Conservation (phyloP, 225 moss, liverwort and hornwort species). For the Lunularia cruciata region DNA sequence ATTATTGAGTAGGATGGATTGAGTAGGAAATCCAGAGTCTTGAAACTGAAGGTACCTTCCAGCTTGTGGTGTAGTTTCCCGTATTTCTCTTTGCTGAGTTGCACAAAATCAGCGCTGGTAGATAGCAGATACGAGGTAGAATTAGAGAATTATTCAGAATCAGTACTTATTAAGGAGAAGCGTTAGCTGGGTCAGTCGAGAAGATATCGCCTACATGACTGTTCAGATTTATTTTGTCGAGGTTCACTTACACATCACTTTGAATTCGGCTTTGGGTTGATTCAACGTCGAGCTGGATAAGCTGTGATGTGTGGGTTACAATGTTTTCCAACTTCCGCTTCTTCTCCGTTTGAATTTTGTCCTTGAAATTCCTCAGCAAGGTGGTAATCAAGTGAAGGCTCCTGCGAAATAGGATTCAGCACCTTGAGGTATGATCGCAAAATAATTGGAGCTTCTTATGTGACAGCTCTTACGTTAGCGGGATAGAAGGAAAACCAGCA, state of each 20-base stretch:
- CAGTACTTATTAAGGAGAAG: no score
- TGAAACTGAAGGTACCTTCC: slow-evolving; percentile 30
- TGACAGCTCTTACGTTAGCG: neutral
- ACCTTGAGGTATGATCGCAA: neutral
- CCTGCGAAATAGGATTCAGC: slow-evolving; percentile 19
- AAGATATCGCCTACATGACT: no score
- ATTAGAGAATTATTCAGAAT: no score
- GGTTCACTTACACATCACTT: slow-evolving; percentile 35
- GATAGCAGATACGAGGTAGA: no score
- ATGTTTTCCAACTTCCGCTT: slow-evolving; percentile 27
- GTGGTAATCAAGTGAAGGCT: slow-evolving; percentile 22
- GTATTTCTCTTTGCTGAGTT: slow-evolving; percentile 37
- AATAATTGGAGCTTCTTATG: neutral
- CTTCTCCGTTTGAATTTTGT: slow-evolving; percentile 31
- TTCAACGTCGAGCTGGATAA: slow-evolving; percentile 26
- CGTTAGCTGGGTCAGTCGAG: no score
- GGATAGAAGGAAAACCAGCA: neutral
- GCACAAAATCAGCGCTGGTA: slow-evolving; percentile 31
- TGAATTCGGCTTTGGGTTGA: slow-evolving; percentile 25
- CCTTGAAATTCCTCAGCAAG: slow-evolving; percentile 33
- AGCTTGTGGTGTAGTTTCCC: slow-evolving; percentile 27
- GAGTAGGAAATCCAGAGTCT: no score
- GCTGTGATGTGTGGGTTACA: slow-evolving; percentile 25
- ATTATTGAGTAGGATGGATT: no score
- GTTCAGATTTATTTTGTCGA: no score